Conservation (phyloP, 2,329 filamentous ascomycete species). For the Verticillium albo-atrum region DNA sequence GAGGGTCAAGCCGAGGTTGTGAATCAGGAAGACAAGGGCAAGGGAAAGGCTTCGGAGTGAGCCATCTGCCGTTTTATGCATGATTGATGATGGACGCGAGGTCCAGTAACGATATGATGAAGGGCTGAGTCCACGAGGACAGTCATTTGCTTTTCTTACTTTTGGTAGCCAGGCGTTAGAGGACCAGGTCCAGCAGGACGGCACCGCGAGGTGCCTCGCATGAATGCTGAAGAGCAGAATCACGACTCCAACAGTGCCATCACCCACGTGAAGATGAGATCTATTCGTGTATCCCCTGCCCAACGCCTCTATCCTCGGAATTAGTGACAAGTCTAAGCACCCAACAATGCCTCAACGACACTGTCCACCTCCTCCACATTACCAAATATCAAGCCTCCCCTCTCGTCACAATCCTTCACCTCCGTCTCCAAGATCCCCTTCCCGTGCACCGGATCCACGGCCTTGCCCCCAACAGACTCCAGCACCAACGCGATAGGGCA, state of each 20-base stretch:
- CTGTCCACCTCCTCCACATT: constrained; percentile 42
- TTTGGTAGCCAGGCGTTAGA: constrained; percentile 1
- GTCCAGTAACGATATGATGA: not conserved
- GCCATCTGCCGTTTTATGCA: not conserved
- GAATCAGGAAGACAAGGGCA: not conserved
- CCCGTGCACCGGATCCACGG: constrained; percentile 44
- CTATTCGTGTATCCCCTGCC: not conserved
- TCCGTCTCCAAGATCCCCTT: constrained; percentile 31
- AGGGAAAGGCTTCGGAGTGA: not conserved
- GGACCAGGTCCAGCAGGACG: not conserved
- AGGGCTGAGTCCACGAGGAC: not conserved
- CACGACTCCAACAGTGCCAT: not conserved
- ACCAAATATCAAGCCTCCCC: constrained; percentile 46
- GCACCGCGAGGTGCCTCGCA: not conserved
- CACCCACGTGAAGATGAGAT: not conserved
- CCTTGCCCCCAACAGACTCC: constrained; percentile 55
- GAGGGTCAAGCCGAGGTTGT: not conserved
- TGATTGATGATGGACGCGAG: not conserved
- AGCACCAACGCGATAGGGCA: constrained; percentile 55
- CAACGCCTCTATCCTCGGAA: not conserved
- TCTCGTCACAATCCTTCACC: constrained; percentile 41
- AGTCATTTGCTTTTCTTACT: not conserved
- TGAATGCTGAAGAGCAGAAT: not conserved
- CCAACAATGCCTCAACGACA: constrained; percentile 18
- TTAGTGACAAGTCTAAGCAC: not conserved